These are phyloP conservation scores for Phytophthora melonis DNA, from an alignment of 352 stramenopile species.

Conservation along the genomic window DNA sequence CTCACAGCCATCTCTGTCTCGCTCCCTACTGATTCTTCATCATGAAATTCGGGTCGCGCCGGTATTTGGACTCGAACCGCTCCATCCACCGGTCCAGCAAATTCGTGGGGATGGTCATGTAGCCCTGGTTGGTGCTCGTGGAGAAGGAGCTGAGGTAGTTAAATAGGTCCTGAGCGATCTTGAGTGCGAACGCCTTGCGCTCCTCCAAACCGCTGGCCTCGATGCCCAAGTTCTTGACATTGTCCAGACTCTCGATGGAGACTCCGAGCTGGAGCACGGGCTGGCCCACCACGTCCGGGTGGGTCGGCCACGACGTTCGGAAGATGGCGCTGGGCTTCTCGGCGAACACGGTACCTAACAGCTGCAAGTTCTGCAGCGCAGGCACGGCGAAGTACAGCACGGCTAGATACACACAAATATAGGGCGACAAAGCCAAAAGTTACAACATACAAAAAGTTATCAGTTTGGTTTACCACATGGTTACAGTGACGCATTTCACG, in stretches of 20 bases:
- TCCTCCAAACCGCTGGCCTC: constrained; percentile 67
- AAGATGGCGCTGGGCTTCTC: constrained; percentile 80
- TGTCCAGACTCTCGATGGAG: constrained; percentile 78
- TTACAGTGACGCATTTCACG: constrained; percentile 3
- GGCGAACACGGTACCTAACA: constrained; percentile 76
- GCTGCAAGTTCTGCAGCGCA: constrained; percentile 73
- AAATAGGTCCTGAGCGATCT: constrained; percentile 93
- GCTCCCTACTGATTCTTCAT: constrained; percentile 70
- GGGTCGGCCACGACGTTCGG: constrained; percentile 68
- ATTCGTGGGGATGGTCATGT: constrained; percentile 92
- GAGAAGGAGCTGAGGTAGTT: constrained; percentile 94
- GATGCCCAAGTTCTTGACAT: constrained; percentile 80
- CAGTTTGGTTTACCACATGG: constrained; percentile 18
- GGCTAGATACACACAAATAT: constrained; percentile 29
- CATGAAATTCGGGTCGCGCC: constrained; percentile 93
- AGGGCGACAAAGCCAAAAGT: constrained; percentile 6
- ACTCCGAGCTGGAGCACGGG: constrained; percentile 72
- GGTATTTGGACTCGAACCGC: constrained; percentile 91
- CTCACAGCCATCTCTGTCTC: not conserved
- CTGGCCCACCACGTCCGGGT: constrained; percentile 67
- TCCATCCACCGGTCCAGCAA: constrained; percentile 93
- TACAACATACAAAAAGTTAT: not conserved
- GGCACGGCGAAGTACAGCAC: constrained; percentile 81
- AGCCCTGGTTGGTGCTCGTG: constrained; percentile 68
- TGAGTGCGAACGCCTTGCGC: constrained; percentile 88